A percentile compares a stretch with the other conserved stretches of the same genome.
These are phyloP conservation scores for Trypanosoma mega DNA, from an alignment of 208 protist species.

Conservation along the genomic window DNA sequence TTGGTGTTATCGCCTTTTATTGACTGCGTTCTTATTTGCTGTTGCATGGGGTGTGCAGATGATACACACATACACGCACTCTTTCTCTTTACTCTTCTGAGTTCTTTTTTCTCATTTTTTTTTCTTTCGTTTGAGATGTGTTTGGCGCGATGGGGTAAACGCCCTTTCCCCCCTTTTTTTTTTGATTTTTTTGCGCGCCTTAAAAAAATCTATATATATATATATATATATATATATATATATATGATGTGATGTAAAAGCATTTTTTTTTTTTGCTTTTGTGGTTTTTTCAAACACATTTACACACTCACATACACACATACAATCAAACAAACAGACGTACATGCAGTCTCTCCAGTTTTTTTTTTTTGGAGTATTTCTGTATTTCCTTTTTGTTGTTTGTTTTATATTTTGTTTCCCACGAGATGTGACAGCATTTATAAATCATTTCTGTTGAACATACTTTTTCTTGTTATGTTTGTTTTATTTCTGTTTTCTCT, in stretches of 20 bases:
- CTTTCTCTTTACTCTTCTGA: too few relatives aligned
- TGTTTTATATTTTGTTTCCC: not conserved
- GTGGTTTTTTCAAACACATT: too few relatives aligned
- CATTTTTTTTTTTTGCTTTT: constrained; percentile 22
- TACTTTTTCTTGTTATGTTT: not conserved
- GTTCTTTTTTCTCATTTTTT: too few relatives aligned
- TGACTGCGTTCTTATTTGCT: too few relatives aligned
- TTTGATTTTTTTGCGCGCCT: constrained; percentile 8
- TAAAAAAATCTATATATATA: constrained; percentile 16
- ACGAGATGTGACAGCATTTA: not conserved
- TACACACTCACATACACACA: too few relatives aligned
- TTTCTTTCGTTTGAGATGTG: constrained; percentile 12
- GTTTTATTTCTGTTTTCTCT: constrained; percentile 14
- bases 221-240: constrained; percentile 19
- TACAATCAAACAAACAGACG: too few relatives aligned
- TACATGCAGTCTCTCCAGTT: not conserved
- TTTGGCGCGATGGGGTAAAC: not conserved
- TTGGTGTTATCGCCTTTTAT: too few relatives aligned
- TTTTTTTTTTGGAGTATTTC: constrained; percentile 23
- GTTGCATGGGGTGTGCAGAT: not conserved
- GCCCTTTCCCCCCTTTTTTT: constrained; percentile 12
- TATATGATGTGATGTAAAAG: constrained; percentile 9
- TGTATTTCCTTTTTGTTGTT: constrained; percentile 5
- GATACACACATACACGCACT: not conserved
- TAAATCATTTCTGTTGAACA: constrained; percentile 9